Evolutionary conservation across 2,329 filamentous ascomycete species (phyloP).

Genomic region (Fusarium euwallaceae): DNA sequence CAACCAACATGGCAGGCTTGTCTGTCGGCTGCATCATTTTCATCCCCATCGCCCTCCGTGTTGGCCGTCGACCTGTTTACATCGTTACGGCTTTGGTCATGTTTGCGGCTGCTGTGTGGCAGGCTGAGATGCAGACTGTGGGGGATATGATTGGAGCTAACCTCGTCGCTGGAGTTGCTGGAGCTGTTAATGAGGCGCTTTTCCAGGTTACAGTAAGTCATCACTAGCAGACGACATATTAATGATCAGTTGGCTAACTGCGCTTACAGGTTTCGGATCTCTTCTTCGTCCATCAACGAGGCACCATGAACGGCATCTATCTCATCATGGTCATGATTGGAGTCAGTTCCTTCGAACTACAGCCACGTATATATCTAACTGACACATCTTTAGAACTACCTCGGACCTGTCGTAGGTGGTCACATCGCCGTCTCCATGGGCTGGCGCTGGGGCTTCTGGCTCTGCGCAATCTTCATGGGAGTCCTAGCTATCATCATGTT

Average conservation of each 20-base stretch:
- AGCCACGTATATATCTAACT: accelerated
- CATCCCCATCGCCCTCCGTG: conserved; percentile 49
- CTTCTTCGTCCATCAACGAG: conserved; percentile 49
- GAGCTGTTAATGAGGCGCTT: conserved; percentile 54
- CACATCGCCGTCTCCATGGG: conserved; percentile 32
- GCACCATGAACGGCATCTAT: conserved; percentile 47
- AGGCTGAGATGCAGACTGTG: conserved; percentile 37
- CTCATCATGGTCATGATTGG: conserved; percentile 34
- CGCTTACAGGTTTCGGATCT: conserved; percentile 41
- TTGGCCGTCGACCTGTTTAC: conserved; percentile 50
- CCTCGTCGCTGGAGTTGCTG: conserved; percentile 50
- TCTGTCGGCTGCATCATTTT: conserved; percentile 50
- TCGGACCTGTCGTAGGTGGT: conserved; percentile 32
- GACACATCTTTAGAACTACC: conserved; percentile 23
- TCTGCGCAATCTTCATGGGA: conserved; percentile 38
- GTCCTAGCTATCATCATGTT: conserved; percentile 34
- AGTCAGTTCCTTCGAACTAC: not conserved
- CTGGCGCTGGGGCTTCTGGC: conserved; percentile 57
- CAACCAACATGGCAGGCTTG: conserved; percentile 47
- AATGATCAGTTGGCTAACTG: accelerated
- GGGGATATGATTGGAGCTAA: conserved; percentile 43
- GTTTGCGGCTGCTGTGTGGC: conserved; percentile 43
- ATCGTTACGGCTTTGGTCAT: conserved; percentile 41
- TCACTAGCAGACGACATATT: not conserved
- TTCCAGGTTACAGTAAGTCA: conserved; percentile 51